Evolutionary conservation across 305 asterid genomes (phyloP).

Genomic region (Solanum hybrid): DNA sequence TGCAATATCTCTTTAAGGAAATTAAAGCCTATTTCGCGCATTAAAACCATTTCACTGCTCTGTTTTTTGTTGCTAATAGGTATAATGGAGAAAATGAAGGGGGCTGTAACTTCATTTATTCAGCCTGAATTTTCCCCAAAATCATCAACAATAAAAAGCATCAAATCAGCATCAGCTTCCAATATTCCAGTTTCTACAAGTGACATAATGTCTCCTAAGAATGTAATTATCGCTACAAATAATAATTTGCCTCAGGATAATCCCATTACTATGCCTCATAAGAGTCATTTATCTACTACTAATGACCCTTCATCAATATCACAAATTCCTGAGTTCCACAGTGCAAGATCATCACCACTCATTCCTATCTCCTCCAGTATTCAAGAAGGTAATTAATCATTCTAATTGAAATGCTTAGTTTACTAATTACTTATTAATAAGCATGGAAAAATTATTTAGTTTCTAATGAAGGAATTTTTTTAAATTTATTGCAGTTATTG

Average conservation of each 20-base stretch:
- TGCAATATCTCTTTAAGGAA: neutral
- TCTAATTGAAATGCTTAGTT: neutral
- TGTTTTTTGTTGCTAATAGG: neutral
- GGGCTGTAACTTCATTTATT: constrained; percentile 64
- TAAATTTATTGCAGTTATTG: constrained; percentile 29
- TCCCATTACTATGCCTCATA: neutral
- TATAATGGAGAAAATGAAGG: constrained; percentile 41
- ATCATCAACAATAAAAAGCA: constrained; percentile 5
- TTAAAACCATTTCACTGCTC: neutral
- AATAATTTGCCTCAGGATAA: neutral
- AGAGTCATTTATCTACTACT: neutral
- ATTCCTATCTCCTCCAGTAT: constrained; percentile 39
- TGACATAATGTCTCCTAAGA: neutral
- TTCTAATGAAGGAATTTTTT: constrained; percentile 10
- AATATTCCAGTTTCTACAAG: neutral
- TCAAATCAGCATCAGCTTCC: constrained; percentile 1
- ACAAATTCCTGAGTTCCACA: constrained; percentile 15
- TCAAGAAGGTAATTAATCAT: constrained; percentile 40
- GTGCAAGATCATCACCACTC: constrained; percentile 32
- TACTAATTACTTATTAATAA: neutral
- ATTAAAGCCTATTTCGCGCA: neutral
- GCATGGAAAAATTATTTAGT: neutral
- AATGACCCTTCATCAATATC: constrained; percentile 19
- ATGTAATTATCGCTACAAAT: neutral
- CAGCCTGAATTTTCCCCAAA: constrained; percentile 38